Percentiles rank a stretch among this genome's conserved stretches.
Conservation (phyloP, 2,329 filamentous ascomycete species). For the Atkinsonella texensis region DNA sequence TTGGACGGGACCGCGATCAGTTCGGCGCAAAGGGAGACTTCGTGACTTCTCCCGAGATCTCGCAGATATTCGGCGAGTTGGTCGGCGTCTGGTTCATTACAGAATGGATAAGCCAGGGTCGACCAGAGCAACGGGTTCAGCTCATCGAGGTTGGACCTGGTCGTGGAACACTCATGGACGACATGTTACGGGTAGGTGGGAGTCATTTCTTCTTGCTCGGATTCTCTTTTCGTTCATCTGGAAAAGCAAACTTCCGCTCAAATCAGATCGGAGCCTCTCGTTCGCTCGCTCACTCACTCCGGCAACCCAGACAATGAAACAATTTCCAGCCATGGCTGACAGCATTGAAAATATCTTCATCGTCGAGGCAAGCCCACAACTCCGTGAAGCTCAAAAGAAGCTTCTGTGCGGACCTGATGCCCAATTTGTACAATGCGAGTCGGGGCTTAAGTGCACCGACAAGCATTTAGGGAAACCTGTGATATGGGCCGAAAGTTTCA, state of each 20-base stretch:
- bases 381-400: constrained; percentile 66
- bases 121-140: constrained; percentile 61
- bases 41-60: constrained; percentile 94
- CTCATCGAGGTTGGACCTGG: constrained; percentile 92
- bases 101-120: constrained; percentile 91
- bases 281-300: not conserved
- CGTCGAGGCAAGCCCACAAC: constrained; percentile 78
- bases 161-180: constrained; percentile 91
- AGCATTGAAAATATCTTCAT: constrained; percentile 83
- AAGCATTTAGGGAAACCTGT: constrained; percentile 67
- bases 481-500: constrained; percentile 82
- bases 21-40: constrained; percentile 94
- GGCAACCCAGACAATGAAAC: constrained; percentile 56
- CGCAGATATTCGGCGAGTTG: constrained; percentile 90
- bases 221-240: not conserved
- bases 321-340: constrained; percentile 65
- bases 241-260: not conserved
- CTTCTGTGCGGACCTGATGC: constrained; percentile 66
- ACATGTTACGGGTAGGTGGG: constrained; percentile 67
- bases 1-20: constrained; percentile 60
- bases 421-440: constrained; percentile 55
- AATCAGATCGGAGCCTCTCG: no score
- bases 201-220: constrained; percentile 5
- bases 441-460: constrained; percentile 61
- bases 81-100: constrained; percentile 90